Evolutionary conservation across 1,139 yeast genomes (phyloP).

Genomic region (Scheffersomyces titani): DNA sequence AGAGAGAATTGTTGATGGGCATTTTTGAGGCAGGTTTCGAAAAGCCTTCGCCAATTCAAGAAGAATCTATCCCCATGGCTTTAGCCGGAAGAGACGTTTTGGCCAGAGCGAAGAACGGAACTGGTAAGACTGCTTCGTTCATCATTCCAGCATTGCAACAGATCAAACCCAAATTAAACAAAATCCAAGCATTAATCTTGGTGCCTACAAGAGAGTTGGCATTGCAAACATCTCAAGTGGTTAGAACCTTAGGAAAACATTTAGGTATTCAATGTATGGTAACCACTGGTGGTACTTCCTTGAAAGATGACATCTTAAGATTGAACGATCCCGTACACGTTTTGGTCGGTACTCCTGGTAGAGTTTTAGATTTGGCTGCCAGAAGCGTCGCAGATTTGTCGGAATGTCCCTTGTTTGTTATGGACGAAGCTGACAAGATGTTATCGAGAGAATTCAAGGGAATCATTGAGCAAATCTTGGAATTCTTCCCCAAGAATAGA

Average conservation of each 20-base stretch:
- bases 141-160: slow-evolving; percentile 85
- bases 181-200: slow-evolving; percentile 85
- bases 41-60: slow-evolving; percentile 97
- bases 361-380: slow-evolving; percentile 91
- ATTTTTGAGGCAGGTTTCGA: slow-evolving; percentile 99
- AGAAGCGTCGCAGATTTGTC: slow-evolving; percentile 85
- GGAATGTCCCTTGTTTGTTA: slow-evolving; percentile 84
- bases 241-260: slow-evolving; percentile 95
- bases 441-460: slow-evolving; percentile 87
- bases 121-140: slow-evolving; percentile 98
- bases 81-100: slow-evolving; percentile 93
- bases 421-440: slow-evolving; percentile 99
- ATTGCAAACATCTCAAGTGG: slow-evolving; percentile 96
- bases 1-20: slow-evolving; percentile 95
- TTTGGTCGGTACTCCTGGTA: slow-evolving; percentile 93
- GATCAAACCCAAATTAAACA: slow-evolving; percentile 78
- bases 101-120: slow-evolving; percentile 98
- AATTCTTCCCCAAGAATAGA: slow-evolving; percentile 74
- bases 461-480: slow-evolving; percentile 83
- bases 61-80: slow-evolving; percentile 95
- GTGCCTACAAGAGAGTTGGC: slow-evolving; percentile 97
- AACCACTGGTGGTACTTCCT: slow-evolving; percentile 96
- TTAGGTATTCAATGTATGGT: slow-evolving; percentile 94
- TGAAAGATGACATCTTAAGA: slow-evolving; percentile 92
- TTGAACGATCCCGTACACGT: slow-evolving; percentile 90